Conservation (phyloP, 78 protist genomes). For the Isochrysis galbana region DNA sequence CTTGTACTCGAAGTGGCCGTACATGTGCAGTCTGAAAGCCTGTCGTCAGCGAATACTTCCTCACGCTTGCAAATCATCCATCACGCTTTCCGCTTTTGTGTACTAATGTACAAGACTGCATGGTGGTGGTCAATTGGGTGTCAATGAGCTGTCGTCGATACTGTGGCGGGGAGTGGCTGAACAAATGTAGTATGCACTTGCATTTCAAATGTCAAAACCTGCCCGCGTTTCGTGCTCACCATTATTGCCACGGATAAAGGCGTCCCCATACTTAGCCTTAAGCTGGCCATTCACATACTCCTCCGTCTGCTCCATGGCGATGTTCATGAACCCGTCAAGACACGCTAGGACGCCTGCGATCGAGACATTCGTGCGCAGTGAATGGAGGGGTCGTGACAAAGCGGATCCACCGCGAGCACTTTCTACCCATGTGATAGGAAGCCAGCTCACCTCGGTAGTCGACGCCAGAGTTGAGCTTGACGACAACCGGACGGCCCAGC, state of each 20-base stretch:
- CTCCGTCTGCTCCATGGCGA: constrained; percentile 94
- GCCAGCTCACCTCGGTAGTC: constrained; percentile 94
- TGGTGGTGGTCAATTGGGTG: too few species aligned
- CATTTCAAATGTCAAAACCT: background rate
- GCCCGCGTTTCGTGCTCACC: constrained; percentile 77
- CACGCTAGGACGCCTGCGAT: constrained; percentile 79
- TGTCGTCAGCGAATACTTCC: too few species aligned
- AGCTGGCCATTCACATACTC: constrained; percentile 87
- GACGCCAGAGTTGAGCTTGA: constrained; percentile 92
- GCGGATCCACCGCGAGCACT: background rate
- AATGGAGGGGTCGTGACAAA: too few species aligned
- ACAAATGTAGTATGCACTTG: background rate
- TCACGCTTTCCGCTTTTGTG: background rate
- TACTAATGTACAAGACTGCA: constrained; percentile 21
- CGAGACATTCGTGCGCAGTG: background rate
- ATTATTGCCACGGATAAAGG: constrained; percentile 92
- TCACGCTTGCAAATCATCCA: too few species aligned
- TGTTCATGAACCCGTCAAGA: constrained; percentile 93
- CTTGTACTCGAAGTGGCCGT: too few species aligned
- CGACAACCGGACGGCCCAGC: constrained; percentile 90
- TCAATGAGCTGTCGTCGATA: background rate
- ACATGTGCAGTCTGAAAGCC: too few species aligned
- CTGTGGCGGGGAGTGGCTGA: background rate
- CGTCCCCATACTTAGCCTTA: constrained; percentile 84
- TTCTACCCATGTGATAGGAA: too few species aligned